Conservation (phyloP, 345 rosid species). For the Brassica cretica region DNA sequence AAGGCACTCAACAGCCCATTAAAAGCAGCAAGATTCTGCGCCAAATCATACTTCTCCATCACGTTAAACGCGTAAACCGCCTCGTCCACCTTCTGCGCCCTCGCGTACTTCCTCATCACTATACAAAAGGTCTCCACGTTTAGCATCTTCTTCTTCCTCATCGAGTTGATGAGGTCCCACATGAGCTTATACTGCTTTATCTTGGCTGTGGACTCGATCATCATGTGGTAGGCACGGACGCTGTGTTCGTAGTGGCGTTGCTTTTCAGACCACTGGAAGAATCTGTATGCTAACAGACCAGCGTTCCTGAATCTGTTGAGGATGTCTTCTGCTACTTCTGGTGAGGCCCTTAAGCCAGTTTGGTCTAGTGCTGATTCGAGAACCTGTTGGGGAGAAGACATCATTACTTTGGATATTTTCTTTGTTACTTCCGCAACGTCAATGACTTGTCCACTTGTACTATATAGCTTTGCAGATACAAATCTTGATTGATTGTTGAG, state of each 20-base stretch:
- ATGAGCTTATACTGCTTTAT: constrained; percentile 80
- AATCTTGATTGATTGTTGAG: constrained; percentile 7
- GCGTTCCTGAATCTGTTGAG: constrained; percentile 72
- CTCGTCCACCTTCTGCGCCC: constrained; percentile 79
- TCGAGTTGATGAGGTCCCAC: constrained; percentile 83
- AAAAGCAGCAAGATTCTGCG: constrained; percentile 67
- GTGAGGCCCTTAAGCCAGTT: constrained; percentile 57
- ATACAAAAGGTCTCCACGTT: constrained; percentile 87
- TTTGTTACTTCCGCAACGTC: constrained; percentile 48
- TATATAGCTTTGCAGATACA: constrained; percentile 36
- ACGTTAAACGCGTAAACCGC: constrained; percentile 80
- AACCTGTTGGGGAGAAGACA: constrained; percentile 56
- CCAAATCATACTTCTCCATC: constrained; percentile 74
- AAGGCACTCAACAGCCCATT: constrained; percentile 81
- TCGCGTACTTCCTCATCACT: constrained; percentile 81
- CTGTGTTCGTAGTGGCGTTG: constrained; percentile 70
- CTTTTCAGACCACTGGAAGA: constrained; percentile 93
- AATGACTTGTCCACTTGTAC: constrained; percentile 40
- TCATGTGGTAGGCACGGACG: constrained; percentile 63
- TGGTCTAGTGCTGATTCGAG: constrained; percentile 78
- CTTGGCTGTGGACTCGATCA: constrained; percentile 77
- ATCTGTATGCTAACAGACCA: constrained; percentile 78
- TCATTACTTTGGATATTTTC: constrained; percentile 61
- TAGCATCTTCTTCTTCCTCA: constrained; percentile 66
- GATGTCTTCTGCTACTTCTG: constrained; percentile 63